phyloP scores from a whole-genome alignment of 495 filamentous ascomycete genomes.

The Parmelia sp. region DNA sequence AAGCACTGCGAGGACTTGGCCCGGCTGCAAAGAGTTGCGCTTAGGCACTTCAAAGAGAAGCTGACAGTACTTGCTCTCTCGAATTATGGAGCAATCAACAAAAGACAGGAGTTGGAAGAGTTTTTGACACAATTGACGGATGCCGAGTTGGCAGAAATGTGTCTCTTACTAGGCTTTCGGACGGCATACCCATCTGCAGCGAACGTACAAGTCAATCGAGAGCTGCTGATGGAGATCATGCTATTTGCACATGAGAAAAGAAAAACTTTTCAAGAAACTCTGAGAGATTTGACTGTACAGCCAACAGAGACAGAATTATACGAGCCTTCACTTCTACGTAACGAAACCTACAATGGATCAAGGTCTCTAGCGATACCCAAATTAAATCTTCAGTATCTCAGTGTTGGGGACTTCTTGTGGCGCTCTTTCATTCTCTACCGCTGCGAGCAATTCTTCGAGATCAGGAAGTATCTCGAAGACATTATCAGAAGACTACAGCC shows the following conservation, averaged over 20 bases:
- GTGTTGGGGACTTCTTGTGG: conserved; percentile 93
- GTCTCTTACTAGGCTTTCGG: conserved; percentile 65
- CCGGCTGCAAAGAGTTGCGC: conserved; percentile 69
- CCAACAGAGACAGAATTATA: conserved; percentile 84
- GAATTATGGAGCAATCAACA: conserved; percentile 83
- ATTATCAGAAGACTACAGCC: conserved; percentile 73
- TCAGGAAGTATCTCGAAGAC: conserved; percentile 83
- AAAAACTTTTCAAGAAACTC: conserved; percentile 75
- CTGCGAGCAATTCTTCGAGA: conserved; percentile 89
- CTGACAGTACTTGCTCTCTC: conserved; percentile 84
- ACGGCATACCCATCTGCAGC: conserved; percentile 70
- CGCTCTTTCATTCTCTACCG: conserved; percentile 82
- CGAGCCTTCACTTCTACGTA: conserved; percentile 72
- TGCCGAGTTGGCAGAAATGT: conserved; percentile 63
- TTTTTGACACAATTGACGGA: conserved; percentile 69
- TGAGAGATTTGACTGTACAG: conserved; percentile 61
- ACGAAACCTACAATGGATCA: conserved; percentile 85
- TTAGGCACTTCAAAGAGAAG: conserved; percentile 85
- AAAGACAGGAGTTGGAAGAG: conserved; percentile 68
- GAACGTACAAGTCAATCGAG: conserved; percentile 53
- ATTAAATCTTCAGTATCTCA: conserved; percentile 90
- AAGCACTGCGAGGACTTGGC: conserved; percentile 69
- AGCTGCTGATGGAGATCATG: conserved; percentile 69
- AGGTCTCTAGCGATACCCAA: conserved; percentile 88
- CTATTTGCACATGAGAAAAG: conserved; percentile 71